phyloP scores from a whole-genome alignment of 352 stramenopile species.

The Phytophthora pseudosyringae region DNA sequence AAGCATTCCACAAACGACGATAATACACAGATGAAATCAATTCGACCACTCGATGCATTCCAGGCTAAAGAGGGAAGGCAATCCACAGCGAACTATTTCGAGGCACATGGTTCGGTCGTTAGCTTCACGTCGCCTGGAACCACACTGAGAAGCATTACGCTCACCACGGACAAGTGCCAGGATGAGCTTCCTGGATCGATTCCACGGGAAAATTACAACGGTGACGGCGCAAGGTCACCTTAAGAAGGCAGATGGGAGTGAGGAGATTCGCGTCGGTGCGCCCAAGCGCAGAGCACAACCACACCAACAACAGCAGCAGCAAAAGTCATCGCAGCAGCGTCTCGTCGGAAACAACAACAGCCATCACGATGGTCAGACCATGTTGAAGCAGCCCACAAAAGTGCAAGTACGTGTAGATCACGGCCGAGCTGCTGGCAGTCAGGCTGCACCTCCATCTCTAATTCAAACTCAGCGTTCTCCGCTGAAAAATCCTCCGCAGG shows the following conservation, averaged over 20 bases:
- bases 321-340: conserved; percentile 12
- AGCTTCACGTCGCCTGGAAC: neutral
- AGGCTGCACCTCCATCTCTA: conserved; percentile 11
- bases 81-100: too few relatives aligned
- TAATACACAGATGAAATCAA: too few relatives aligned
- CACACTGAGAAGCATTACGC: neutral
- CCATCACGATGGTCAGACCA: conserved; percentile 27
- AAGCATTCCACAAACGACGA: too few relatives aligned
- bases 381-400: conserved; percentile 29
- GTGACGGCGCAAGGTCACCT: conserved; percentile 82
- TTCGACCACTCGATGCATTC: too few relatives aligned
- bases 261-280: conserved; percentile 79
- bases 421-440: neutral
- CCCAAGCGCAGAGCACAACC: conserved; percentile 54
- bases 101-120: too few relatives aligned
- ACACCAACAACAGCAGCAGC: conserved; percentile 14
- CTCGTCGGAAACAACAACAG: conserved; percentile 24
- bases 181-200: conserved; percentile 88
- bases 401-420: conserved; percentile 19
- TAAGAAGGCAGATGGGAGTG: conserved; percentile 79
- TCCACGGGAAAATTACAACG: conserved; percentile 85
- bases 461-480: conserved; percentile 23
- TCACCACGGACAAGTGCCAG: neutral
- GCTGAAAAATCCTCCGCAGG: conserved; percentile 1
- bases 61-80: too few relatives aligned